Conservation (phyloP, 1,139 yeast genomes). For the Arxiozyma slooffiae region DNA sequence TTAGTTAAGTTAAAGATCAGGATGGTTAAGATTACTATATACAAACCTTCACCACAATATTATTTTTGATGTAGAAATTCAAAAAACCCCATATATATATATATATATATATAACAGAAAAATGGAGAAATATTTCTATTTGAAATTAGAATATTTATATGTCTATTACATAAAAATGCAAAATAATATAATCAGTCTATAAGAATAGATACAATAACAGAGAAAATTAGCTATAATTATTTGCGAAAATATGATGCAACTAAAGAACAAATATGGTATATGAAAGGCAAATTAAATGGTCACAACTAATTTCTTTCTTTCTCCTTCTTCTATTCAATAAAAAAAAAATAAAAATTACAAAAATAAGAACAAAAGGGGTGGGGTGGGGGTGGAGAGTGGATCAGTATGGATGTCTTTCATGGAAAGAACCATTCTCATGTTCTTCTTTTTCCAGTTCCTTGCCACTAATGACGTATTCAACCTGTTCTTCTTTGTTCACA, state of each 20-base stretch:
- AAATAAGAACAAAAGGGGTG: not conserved
- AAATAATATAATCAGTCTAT: too few relatives aligned
- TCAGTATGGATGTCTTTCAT: slow-evolving; percentile 1
- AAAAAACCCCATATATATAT: too few relatives aligned
- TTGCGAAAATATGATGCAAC: not conserved
- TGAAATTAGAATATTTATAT: not conserved
- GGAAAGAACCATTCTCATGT: slow-evolving; percentile 3
- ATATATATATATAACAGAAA: too few relatives aligned
- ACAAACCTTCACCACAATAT: too few relatives aligned
- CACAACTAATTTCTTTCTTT: not conserved
- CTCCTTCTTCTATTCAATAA: not conserved
- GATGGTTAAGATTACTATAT: not conserved
- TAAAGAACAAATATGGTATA: too few relatives aligned
- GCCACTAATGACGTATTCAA: slow-evolving; percentile 6
- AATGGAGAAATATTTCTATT: not conserved
- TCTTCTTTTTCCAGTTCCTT: slow-evolving; percentile 2
- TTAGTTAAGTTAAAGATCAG: not conserved
- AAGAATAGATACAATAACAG: too few relatives aligned
- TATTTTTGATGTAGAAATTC: not conserved
- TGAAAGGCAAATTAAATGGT: not conserved
- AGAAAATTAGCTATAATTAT: not conserved
- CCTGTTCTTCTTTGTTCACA: slow-evolving; percentile 1
- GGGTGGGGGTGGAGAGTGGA: not conserved
- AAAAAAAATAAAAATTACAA: too few relatives aligned
- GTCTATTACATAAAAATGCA: not conserved